Percentiles rank a stretch among this genome's conserved stretches.
phyloP scores from a whole-genome alignment of 768 basidiomycete genomes.

The Glaciozyma martinii region DNA sequence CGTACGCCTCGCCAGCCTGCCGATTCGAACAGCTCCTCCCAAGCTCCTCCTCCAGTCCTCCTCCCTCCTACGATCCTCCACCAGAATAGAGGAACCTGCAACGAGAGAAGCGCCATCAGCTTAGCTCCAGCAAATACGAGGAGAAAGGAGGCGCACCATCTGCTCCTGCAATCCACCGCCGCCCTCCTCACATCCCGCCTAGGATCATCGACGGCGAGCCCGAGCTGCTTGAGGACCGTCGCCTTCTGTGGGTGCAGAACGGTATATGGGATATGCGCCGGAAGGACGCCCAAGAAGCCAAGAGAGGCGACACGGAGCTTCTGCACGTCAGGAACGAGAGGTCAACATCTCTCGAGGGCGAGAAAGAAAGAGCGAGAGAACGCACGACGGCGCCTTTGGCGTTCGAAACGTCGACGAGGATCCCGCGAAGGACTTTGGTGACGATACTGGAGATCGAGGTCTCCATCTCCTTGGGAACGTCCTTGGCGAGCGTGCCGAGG shows the following conservation, averaged over 20 bases:
- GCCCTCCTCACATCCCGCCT: conserved; percentile 71
- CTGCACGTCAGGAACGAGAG: conserved; percentile 41
- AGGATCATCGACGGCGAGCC: conserved; percentile 76
- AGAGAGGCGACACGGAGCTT: conserved; percentile 67
- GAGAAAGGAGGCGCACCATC: conserved; percentile 37
- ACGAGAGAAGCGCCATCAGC: too few species aligned
- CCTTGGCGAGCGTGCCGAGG: conserved; percentile 60
- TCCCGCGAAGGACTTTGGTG: conserved; percentile 58
- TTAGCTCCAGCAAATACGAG: too few species aligned
- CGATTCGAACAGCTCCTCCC: too few species aligned
- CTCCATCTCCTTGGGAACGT: conserved; percentile 46
- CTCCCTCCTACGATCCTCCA: too few species aligned
- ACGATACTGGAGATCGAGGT: conserved; percentile 66
- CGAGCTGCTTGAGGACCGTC: conserved; percentile 63
- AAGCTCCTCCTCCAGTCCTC: too few species aligned
- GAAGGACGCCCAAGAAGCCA: conserved; percentile 62
- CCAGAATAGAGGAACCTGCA: too few species aligned
- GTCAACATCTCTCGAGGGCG: not conserved
- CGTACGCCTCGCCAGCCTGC: too few species aligned
- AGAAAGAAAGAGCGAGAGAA: not conserved
- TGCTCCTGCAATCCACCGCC: conserved; percentile 67
- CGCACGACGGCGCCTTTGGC: conserved; percentile 17
- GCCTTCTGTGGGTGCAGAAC: conserved; percentile 71
- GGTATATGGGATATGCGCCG: conserved; percentile 68
- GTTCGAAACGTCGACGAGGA: conserved; percentile 1